Evolutionary conservation across 2,329 filamentous ascomycete genomes (phyloP).

Genomic region (Fusarium hainanense): DNA sequence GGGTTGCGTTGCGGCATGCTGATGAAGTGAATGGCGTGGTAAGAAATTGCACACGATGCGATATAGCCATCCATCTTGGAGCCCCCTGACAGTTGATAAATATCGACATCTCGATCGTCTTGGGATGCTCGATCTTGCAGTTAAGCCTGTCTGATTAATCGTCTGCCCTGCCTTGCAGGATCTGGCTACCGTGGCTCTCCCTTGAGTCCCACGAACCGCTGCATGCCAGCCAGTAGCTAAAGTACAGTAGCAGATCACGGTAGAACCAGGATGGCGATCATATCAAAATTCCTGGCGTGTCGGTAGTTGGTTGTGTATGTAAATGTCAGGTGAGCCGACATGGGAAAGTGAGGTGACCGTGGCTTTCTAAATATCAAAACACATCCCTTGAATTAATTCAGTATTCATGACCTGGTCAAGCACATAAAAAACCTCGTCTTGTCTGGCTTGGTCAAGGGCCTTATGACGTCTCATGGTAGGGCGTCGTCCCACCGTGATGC

Average conservation of each 20-base stretch:
- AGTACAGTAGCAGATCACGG: constrained; percentile 13
- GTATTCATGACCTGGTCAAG: constrained; percentile 2
- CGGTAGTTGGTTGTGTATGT: not conserved
- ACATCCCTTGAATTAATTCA: not conserved
- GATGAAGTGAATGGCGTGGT: constrained; percentile 27
- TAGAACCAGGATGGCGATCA: constrained; percentile 20
- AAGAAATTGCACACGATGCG: constrained; percentile 11
- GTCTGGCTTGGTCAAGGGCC: constrained; percentile 13
- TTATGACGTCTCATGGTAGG: constrained; percentile 34
- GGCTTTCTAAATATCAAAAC: constrained; percentile 1
- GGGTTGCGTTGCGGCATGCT: constrained; percentile 19
- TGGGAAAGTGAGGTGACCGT: not conserved
- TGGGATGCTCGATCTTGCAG: constrained; percentile 33
- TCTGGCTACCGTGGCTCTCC: constrained; percentile 30
- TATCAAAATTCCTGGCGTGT: not conserved
- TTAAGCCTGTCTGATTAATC: constrained; percentile 32
- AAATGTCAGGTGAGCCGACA: not conserved
- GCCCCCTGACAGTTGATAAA: constrained; percentile 8
- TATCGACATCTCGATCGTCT: constrained; percentile 32
- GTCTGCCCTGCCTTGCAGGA: constrained; percentile 32
- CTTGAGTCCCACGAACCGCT: constrained; percentile 36
- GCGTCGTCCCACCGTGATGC: constrained; percentile 25
- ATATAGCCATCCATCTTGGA: constrained; percentile 4
- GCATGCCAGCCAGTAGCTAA: constrained; percentile 34
- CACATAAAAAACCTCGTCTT: constrained; percentile 1